These are phyloP conservation scores for Globisporangium splendens DNA, from an alignment of 352 stramenopile genomes.

Conservation along the genomic window DNA sequence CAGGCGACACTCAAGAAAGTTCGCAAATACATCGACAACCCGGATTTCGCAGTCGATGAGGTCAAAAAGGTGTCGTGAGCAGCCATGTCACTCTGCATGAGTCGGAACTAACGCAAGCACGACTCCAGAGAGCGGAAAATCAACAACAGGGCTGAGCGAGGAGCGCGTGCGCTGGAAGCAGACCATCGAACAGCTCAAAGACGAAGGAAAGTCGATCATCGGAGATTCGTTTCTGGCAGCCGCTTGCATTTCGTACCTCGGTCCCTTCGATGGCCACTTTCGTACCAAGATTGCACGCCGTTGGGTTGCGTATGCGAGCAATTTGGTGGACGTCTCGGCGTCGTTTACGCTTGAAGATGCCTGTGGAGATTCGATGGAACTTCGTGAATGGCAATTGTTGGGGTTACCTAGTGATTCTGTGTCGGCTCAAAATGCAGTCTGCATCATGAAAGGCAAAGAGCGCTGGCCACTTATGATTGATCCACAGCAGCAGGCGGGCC, in stretches of 20 bases:
- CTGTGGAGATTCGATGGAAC: constrained; percentile 76
- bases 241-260: constrained; percentile 58
- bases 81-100: constrained; percentile 86
- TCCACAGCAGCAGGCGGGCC: constrained; percentile 90
- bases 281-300: constrained; percentile 28
- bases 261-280: constrained; percentile 54
- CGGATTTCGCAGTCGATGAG: constrained; percentile 79
- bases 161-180: constrained; percentile 68
- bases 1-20: constrained; percentile 60
- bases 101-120: constrained; percentile 50
- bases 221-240: constrained; percentile 67
- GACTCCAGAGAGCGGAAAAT: constrained; percentile 56
- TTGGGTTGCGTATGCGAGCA: constrained; percentile 25
- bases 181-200: constrained; percentile 53
- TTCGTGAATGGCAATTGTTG: constrained; percentile 87
- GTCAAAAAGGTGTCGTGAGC: constrained; percentile 80
- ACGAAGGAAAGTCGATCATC: constrained; percentile 37
- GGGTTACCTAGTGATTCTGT: constrained; percentile 88
- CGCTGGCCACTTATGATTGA: constrained; percentile 93
- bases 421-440: constrained; percentile 90
- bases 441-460: constrained; percentile 77
- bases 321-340: constrained; percentile 28
- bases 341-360: constrained; percentile 57
- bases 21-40: constrained; percentile 81
- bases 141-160: constrained; percentile 58